Base-by-base conservation (phyloP, 2,329 filamentous ascomycete species). In the Fusarium paranaense region DNA sequence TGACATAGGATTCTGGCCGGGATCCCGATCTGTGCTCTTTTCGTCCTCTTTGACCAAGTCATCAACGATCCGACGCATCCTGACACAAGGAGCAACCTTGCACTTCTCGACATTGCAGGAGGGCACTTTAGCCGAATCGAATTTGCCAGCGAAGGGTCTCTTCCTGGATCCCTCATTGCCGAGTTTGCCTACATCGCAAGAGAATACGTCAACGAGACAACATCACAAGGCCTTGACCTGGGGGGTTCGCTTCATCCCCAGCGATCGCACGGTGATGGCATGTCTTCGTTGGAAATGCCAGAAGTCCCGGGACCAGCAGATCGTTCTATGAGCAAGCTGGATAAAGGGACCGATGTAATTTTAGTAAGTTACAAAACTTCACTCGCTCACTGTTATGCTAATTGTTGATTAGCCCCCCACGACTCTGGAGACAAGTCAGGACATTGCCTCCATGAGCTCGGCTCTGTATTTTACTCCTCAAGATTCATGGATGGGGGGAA, bases 11-110 rank as follows among this genome's bases (percentile, higher is more conserved):
- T 77, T 5, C 33, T 77, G 2, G 75, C 71, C 11, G 75, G 66
- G 0, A 76, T 77, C 2, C 75, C 75, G 1, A 35, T 77, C 5
- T 68, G 70, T 5, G 75, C 75, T 5, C 62, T 76, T 0, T 77
- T 77, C 13, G 67, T 77, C 18, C 59, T 77, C 5, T 77, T 77
- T 4, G 75, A 77, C 9, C 71, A 76, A 9, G 69, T 77, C 2
- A 72, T 77, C 22, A 74, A 69, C 16, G 62, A 75, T 1, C 75
- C 75, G 0, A 64, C 57, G 14, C 70, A 71, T 5, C 58, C 63
- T 0, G 71, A 77, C 20, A 68, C 67, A 2, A 63, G 67, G 40
- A 73, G 62, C 7, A 74, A 73, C 13, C 71, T 77, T 6, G 67
- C 73, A 2, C 50, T 77, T 1, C 66, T 77, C 0, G 70, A 77